Base-by-base conservation (phyloP, 129 eudicot genomes). In the Pseudognaphalium luteoalbum region DNA sequence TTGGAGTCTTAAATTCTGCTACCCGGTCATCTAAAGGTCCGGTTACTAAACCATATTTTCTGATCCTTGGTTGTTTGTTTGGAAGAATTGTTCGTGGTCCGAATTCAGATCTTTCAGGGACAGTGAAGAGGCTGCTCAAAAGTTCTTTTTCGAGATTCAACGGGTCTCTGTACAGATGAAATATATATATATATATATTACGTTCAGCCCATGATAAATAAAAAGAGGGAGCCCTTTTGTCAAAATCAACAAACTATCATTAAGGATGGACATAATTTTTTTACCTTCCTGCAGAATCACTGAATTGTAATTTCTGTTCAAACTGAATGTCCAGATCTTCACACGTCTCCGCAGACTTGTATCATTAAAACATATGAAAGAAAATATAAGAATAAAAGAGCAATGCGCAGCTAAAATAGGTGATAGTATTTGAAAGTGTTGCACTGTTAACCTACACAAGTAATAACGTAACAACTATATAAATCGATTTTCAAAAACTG, bases 81-180 rank as follows among this genome's bases (percentile, higher is more conserved):
- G 86, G 87, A 10, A 5, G 62, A 7, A 66, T 71, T 67, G 51
- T 66, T 74, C 25, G 63, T 20, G 85, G 81, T 28, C 4, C 68
- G 6, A 85, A 76, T 82, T 82, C 85, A 63, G 64, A 25, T 81
- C 90, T 85, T 79, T 42, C 79, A 71, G 91, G 80, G 59, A 58
- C 86, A 73, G 34, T 66, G 80, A 90, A 93, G 41, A 93, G 79
- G 21, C 87, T 54, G 66, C 75, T 75, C 71, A 93, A 66, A 58
- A 93, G 68, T 80, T 93, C 98, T 78, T 74, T 88, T 66, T 85
- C 83, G 35, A 86, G 78, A 47, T 86, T 72, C n/a, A 64, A 52
- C 59, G 50, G 80, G 66, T 80, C 78, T 5, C 87, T 84, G 85
- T 77, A 76, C 22, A 59, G 17, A 70, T 21, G 7, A 22, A 42